Percentiles rank a stretch among this genome's conserved stretches.
phyloP scores from a whole-genome alignment of 1,284 basidiomycete genomes.

The Tylopilus sp. region DNA sequence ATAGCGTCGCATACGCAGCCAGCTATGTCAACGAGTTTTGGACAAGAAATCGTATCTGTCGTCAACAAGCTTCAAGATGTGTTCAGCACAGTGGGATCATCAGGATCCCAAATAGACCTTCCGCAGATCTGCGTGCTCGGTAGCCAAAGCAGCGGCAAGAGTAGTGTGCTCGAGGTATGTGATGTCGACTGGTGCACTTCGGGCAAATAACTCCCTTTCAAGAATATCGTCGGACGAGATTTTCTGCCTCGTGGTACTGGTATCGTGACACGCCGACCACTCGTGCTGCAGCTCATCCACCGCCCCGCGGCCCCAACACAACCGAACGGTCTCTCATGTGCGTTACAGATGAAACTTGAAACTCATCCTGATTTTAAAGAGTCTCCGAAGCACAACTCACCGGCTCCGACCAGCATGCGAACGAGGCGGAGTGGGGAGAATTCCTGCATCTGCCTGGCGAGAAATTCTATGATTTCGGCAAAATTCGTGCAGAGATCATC shows the following conservation, averaged over 20 bases:
- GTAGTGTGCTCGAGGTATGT: conserved; percentile 77
- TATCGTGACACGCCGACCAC: conserved; percentile 92
- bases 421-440: conserved; percentile 96
- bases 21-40: conserved; percentile 61
- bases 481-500: conserved; percentile 94
- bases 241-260: conserved; percentile 96
- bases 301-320: conserved; percentile 52
- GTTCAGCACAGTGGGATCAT: conserved; percentile 74
- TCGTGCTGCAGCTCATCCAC: conserved; percentile 95
- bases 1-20: conserved; percentile 10
- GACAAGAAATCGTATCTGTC: conserved; percentile 69
- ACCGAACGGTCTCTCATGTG: conserved; percentile 45
- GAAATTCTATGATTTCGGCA: conserved; percentile 96
- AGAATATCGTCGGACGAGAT: conserved; percentile 97
- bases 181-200: conserved; percentile 1
- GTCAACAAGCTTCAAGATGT: conserved; percentile 85
- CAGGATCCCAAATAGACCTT: conserved; percentile 71
- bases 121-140: conserved; percentile 84
- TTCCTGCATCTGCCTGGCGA: conserved; percentile 94
- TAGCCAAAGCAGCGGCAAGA: conserved; percentile 84
- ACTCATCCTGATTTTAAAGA: conserved; percentile 6
- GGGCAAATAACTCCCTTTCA: conserved; percentile 6
- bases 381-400: conserved; percentile 40
- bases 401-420: conserved; percentile 64
- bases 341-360: conserved; percentile 13